Conservation (phyloP, 2,329 filamentous ascomycete genomes). For the Alternaria arbusti region DNA sequence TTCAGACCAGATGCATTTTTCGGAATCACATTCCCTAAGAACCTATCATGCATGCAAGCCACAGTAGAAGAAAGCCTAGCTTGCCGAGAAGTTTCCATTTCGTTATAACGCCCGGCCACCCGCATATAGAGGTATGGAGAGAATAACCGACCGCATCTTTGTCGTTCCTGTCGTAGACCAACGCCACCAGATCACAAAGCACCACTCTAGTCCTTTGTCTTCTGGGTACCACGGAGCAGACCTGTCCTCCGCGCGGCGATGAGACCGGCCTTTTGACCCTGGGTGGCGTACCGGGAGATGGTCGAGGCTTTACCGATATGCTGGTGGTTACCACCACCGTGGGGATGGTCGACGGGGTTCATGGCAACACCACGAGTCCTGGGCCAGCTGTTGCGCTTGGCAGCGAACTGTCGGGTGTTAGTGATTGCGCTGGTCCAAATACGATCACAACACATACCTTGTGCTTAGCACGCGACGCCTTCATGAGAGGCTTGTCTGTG, state of each 20-base stretch:
- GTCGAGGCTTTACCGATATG: slow-evolving; percentile 99
- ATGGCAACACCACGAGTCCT: slow-evolving; percentile 99
- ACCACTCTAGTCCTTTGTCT: slow-evolving; percentile 81
- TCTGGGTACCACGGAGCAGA: slow-evolving; percentile 99
- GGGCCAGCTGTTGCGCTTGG: slow-evolving; percentile 99
- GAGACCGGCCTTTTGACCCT: slow-evolving; percentile 99
- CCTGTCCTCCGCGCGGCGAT: slow-evolving; percentile 99
- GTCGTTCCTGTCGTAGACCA: slow-evolving; percentile 33
- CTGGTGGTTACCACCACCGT: slow-evolving; percentile 94
- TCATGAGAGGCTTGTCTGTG: slow-evolving; percentile 99
- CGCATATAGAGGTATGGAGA: slow-evolving; percentile 46
- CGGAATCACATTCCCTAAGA: slow-evolving; percentile 48
- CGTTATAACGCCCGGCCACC: slow-evolving; percentile 49
- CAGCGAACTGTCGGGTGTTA: slow-evolving; percentile 71
- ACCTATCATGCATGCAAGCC: slow-evolving; percentile 46
- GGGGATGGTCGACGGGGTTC: slow-evolving; percentile 97
- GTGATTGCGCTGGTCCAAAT: not conserved
- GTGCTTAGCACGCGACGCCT: slow-evolving; percentile 99
- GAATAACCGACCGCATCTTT: slow-evolving; percentile 46
- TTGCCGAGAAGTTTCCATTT: slow-evolving; percentile 38
- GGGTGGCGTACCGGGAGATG: slow-evolving; percentile 95
- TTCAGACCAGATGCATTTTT: slow-evolving; percentile 46
- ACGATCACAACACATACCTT: slow-evolving; percentile 58
- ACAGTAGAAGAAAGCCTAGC: slow-evolving; percentile 36
- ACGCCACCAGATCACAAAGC: slow-evolving; percentile 33